Evolutionary conservation across 441 rosid genomes (phyloP).

Genomic region (Populus hybrid): DNA sequence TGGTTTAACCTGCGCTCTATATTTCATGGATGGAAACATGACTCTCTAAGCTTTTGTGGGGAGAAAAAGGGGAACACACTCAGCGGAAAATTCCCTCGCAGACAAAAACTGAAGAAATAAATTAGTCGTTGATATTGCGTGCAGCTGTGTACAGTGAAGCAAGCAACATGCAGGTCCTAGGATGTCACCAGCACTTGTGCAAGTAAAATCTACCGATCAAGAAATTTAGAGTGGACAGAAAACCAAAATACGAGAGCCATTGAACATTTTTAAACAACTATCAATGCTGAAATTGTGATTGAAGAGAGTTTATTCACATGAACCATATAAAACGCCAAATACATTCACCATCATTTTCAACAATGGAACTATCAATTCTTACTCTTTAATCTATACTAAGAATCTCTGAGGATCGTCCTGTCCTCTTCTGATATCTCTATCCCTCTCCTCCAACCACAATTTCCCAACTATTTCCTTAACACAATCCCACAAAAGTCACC

Average conservation of each 20-base stretch:
- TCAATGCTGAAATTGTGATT: neutral
- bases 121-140: neutral
- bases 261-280: neutral
- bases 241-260: neutral
- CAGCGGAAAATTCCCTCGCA: neutral
- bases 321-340: neutral
- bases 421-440: constrained; percentile 3
- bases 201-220: constrained; percentile 9
- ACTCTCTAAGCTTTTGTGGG: too few relatives aligned
- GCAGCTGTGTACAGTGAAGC: neutral
- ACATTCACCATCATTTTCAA: constrained; percentile 3
- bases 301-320: neutral
- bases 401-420: neutral
- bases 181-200: neutral
- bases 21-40: too few relatives aligned
- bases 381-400: neutral
- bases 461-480: neutral
- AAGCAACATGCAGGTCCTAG: neutral
- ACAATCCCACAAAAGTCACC: constrained; percentile 9
- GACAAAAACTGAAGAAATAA: neutral
- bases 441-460: neutral
- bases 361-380: neutral
- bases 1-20: neutral
- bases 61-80: neutral
- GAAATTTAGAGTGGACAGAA: neutral